These are phyloP conservation scores for Leccinum imitatum DNA, from an alignment of 768 basidiomycete genomes.

Conservation along the genomic window DNA sequence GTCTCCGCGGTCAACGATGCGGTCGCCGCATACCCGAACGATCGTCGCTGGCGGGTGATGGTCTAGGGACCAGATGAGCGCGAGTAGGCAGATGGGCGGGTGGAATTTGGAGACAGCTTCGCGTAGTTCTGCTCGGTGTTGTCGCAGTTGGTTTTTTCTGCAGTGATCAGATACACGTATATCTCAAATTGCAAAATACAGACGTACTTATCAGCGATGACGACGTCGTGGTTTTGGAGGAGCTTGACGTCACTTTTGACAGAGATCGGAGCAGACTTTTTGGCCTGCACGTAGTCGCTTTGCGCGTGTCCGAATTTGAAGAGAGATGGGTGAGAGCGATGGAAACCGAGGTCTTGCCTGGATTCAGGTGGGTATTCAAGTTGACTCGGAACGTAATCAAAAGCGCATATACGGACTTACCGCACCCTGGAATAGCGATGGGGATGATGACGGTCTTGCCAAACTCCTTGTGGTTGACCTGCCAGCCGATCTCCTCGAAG, in stretches of 20 bases:
- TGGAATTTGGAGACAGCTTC: conserved; percentile 43
- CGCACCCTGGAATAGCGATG: conserved; percentile 89
- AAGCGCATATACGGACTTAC: conserved; percentile 42
- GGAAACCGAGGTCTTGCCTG: conserved; percentile 86
- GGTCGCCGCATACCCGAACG: conserved; percentile 75
- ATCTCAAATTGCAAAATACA: not conserved
- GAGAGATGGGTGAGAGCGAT: conserved; percentile 75
- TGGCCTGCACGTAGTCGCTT: conserved; percentile 82
- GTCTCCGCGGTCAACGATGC: conserved; percentile 71
- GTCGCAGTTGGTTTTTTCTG: conserved; percentile 85
- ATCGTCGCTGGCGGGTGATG: conserved; percentile 54
- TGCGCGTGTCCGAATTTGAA: conserved; percentile 88
- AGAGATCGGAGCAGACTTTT: conserved; percentile 71
- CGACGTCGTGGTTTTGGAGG: conserved; percentile 66
- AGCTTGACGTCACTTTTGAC: conserved; percentile 66
- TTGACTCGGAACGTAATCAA: not conserved
- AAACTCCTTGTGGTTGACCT: conserved; percentile 30
- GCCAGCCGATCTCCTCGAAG: conserved; percentile 13
- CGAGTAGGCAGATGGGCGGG: conserved; percentile 72
- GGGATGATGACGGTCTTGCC: conserved; percentile 86
- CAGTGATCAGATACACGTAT: conserved; percentile 8
- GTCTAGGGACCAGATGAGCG: conserved; percentile 72
- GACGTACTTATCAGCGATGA: conserved; percentile 89
- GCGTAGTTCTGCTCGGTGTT: conserved; percentile 75
- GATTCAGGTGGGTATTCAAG: not conserved